Percentiles rank a stretch among this genome's conserved stretches.
phyloP scores from a whole-genome alignment of 2,329 filamentous ascomycete species.

The Cordyceps cicadae region DNA sequence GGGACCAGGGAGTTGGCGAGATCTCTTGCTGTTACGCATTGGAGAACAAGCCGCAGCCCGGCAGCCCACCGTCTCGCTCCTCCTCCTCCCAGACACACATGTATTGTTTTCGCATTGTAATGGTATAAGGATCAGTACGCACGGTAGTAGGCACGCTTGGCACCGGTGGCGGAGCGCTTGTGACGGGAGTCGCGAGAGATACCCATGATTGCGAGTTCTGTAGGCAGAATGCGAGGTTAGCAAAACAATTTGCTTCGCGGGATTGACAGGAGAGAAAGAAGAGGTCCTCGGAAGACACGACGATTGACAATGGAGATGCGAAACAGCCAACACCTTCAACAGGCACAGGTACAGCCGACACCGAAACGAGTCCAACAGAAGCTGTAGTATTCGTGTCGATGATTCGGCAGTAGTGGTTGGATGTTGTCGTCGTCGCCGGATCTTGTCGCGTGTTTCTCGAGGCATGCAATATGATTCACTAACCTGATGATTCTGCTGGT shows the following conservation, averaged over 20 bases:
- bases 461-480: slow-evolving; percentile 21
- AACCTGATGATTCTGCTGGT: slow-evolving; percentile 40
- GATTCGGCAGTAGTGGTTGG: slow-evolving; percentile 14
- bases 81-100: not conserved
- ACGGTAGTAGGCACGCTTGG: slow-evolving; percentile 92
- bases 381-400: not conserved
- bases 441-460: slow-evolving; percentile 12
- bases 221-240: slow-evolving; percentile 22
- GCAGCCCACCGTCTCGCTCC: not conserved
- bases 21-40: not conserved
- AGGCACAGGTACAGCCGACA: not conserved
- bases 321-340: not conserved
- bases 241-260: not conserved
- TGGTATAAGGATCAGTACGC: slow-evolving; percentile 35
- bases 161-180: slow-evolving; percentile 98
- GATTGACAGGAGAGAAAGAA: not conserved
- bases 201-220: slow-evolving; percentile 86
- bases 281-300: not conserved
- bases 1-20: not conserved
- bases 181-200: slow-evolving; percentile 99
- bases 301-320: not conserved
- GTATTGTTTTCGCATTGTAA: slow-evolving; percentile 14
- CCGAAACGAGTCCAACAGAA: not conserved
- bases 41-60: not conserved
- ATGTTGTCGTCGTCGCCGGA: slow-evolving; percentile 14